These are phyloP conservation scores for Acorus calamus DNA, from an alignment of 106 monocot species.

Conservation along the genomic window DNA sequence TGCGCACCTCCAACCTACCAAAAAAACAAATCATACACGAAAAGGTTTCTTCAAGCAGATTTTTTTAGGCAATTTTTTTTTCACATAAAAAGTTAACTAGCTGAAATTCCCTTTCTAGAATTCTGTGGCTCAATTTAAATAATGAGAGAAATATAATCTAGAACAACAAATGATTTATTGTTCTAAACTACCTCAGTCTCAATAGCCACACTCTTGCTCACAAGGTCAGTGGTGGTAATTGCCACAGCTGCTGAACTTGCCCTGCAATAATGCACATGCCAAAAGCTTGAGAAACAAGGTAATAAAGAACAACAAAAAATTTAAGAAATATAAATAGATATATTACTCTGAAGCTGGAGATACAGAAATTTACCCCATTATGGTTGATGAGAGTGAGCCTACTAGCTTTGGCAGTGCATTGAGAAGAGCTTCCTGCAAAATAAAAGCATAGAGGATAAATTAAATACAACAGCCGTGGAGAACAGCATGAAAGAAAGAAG, in stretches of 20 bases:
- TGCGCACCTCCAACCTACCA: constrained; percentile 59
- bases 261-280: constrained; percentile 29
- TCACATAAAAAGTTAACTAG: too few relatives aligned
- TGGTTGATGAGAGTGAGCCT: constrained; percentile 54
- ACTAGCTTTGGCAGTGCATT: constrained; percentile 77
- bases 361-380: constrained; percentile 44
- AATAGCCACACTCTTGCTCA: constrained; percentile 88
- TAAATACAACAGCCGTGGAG: neutral
- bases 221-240: constrained; percentile 97
- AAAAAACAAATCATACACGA: constrained; percentile 6
- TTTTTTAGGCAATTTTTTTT: too few relatives aligned
- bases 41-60: neutral
- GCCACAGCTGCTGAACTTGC: constrained; percentile 85
- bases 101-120: too few relatives aligned
- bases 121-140: too few relatives aligned
- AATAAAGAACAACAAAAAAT: neutral
- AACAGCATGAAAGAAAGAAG: neutral
- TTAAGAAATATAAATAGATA: neutral
- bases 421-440: constrained; percentile 75
- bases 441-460: constrained; percentile 1
- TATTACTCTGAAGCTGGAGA: constrained; percentile 1
- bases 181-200: constrained; percentile 55
- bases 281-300: neutral
- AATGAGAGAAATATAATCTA: too few relatives aligned
- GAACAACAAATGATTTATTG: too few relatives aligned